A percentile compares a stretch with the other conserved stretches of the same genome.
These are phyloP conservation scores for Balansia obtecta DNA, from an alignment of 2,329 filamentous ascomycete genomes.

Conservation along the genomic window DNA sequence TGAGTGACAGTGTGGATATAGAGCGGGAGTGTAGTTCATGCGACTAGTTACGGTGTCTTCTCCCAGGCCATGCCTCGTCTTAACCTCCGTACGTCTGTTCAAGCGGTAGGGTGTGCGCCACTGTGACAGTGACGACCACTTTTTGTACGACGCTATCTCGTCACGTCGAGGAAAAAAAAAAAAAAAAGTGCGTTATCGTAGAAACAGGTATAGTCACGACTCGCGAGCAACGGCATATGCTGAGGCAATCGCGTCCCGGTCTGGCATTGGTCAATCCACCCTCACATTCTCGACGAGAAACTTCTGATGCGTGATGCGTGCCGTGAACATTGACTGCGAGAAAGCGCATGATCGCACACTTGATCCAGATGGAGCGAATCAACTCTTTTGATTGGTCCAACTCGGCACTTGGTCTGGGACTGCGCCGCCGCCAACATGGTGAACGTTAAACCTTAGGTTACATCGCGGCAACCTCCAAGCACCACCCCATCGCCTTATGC, in stretches of 20 bases:
- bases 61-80: background rate
- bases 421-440: background rate
- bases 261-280: background rate
- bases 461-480: constrained; percentile 8
- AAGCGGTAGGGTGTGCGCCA: background rate
- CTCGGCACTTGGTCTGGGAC: background rate
- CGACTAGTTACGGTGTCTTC: background rate
- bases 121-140: background rate
- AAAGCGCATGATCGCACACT: constrained; percentile 1
- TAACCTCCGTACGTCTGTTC: too few species aligned
- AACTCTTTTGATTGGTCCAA: background rate
- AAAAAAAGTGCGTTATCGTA: background rate
- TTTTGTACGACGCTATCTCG: background rate
- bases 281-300: background rate
- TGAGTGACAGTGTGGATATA: background rate
- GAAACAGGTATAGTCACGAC: background rate
- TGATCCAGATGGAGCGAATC: background rate
- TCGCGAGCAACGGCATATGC: background rate
- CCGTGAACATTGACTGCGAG: background rate
- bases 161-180: background rate
- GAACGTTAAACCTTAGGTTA: constrained; percentile 7
- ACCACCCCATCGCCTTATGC: background rate
- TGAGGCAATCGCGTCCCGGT: background rate
- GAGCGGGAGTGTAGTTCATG: constrained; percentile 1
- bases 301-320: background rate